phyloP scores from a whole-genome alignment of 1,139 yeast genomes.

The Sugiyamaella castrensis region DNA sequence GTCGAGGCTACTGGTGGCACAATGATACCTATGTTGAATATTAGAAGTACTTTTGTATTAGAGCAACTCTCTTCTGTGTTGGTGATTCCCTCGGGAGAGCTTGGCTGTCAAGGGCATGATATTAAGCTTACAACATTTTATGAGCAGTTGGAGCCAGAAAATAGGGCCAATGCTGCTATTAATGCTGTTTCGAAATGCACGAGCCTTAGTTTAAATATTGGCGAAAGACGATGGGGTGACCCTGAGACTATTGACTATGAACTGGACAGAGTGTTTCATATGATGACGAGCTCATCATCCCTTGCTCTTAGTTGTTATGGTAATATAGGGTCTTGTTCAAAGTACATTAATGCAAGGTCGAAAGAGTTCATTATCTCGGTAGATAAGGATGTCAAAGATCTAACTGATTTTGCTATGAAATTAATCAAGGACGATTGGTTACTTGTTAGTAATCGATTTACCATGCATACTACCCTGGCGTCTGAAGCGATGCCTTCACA shows the following conservation, averaged over 20 bases:
- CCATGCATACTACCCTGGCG: too few relatives aligned
- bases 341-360: slow-evolving; percentile 8
- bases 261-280: slow-evolving; percentile 5
- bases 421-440: slow-evolving; percentile 3
- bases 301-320: slow-evolving; percentile 7
- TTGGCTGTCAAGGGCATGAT: slow-evolving; percentile 16
- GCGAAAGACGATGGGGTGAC: not conserved
- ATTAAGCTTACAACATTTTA: slow-evolving; percentile 15
- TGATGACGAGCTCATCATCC: slow-evolving; percentile 3
- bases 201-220: slow-evolving; percentile 1
- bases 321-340: slow-evolving; percentile 5
- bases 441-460: not conserved
- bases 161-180: slow-evolving; percentile 9
- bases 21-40: slow-evolving; percentile 15
- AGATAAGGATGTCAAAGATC: slow-evolving; percentile 2
- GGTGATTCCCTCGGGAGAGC: slow-evolving; percentile 16
- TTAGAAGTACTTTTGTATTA: slow-evolving; percentile 13
- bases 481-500: not conserved
- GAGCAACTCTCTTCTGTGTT: slow-evolving; percentile 15
- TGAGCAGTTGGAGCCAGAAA: slow-evolving; percentile 18
- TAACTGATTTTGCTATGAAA: slow-evolving; percentile 1
- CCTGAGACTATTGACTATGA: not conserved
- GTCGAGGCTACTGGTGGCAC: not conserved
- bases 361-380: slow-evolving; percentile 8
- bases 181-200: slow-evolving; percentile 12